Evolutionary conservation across 805 yeast species (phyloP).

Genomic region (Priceomyces carsonii): DNA sequence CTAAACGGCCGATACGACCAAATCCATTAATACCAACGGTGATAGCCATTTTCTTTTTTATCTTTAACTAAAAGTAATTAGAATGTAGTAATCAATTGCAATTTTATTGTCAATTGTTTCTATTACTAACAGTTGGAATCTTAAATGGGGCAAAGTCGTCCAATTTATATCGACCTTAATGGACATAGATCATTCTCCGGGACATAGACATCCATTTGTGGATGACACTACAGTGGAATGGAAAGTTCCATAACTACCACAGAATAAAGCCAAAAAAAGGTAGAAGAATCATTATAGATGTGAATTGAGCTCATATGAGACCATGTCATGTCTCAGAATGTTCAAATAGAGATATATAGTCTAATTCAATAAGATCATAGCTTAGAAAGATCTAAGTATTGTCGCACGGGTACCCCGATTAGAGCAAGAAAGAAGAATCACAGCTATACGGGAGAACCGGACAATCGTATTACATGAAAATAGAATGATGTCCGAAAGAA

Average conservation of each 20-base stretch:
- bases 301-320: not conserved
- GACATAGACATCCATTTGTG: constrained; percentile 15
- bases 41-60: constrained; percentile 48
- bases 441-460: too few relatives aligned
- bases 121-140: constrained; percentile 5
- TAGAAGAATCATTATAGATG: constrained; percentile 1
- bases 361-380: too few relatives aligned
- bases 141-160: constrained; percentile 4
- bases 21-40: constrained; percentile 91
- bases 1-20: constrained; percentile 94
- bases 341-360: too few relatives aligned
- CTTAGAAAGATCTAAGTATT: too few relatives aligned
- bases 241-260: too few relatives aligned
- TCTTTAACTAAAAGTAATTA: too few relatives aligned
- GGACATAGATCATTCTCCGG: constrained; percentile 12
- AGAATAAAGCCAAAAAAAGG: too few relatives aligned
- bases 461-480: too few relatives aligned
- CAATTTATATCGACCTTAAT: constrained; percentile 6
- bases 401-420: too few relatives aligned
- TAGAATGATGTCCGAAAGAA: too few relatives aligned
- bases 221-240: constrained; percentile 9
- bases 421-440: too few relatives aligned
- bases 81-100: too few relatives aligned
- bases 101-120: constrained; percentile 11
- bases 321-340: not conserved